Evolutionary conservation across 208 protist genomes (phyloP), one percentile per base, ranked within the genome.

Genomic region (Trypanosoma mega): DNA sequence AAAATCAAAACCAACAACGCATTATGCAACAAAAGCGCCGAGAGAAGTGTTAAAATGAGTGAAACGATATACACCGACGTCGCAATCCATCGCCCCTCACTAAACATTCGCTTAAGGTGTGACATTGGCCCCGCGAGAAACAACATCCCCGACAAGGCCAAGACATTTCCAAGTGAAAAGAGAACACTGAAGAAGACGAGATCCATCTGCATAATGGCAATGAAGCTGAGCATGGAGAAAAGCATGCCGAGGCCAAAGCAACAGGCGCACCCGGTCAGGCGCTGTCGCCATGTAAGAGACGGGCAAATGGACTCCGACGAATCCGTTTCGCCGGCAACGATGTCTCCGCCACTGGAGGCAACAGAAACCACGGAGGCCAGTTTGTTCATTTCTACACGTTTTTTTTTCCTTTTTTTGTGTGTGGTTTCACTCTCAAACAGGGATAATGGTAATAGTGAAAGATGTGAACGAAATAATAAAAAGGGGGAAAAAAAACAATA

Each of bases 41-140:
- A 69, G 9, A 95, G 16, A 46, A 97, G 64, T 16, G 91, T 93
- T 12, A 89, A 55, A 3, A 87, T 43, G 65, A 97, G 69, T 1
- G 78, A 64, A 14, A 89, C 30, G 16, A 97, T 18, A 68, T 88
- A 94, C 39, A 95, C 72, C 4, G 49, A 53, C 20, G 86, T 81
- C 0, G 85, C 88, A 27, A 94, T 79, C 75, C 83, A 87, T 34
- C 91, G 83, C 14, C 58, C 74, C 51, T 90, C 80, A 33, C 56
- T 71, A 49, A 89, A 97, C 88, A 97, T 97, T 43, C 54, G 75
- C 67, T 82, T 86, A 14, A 91, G 20, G 52, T 97, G 91, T 18
- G 69, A 66, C 27, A 77, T 46, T 7, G 91, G 91, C 0, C 86
- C 85, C 0, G 82, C 78, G 31, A 96, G 82, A 62, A 96, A 96